These are phyloP conservation scores for Ormosia emarginata DNA, from an alignment of 306 rosid genomes.

Conservation along the genomic window DNA sequence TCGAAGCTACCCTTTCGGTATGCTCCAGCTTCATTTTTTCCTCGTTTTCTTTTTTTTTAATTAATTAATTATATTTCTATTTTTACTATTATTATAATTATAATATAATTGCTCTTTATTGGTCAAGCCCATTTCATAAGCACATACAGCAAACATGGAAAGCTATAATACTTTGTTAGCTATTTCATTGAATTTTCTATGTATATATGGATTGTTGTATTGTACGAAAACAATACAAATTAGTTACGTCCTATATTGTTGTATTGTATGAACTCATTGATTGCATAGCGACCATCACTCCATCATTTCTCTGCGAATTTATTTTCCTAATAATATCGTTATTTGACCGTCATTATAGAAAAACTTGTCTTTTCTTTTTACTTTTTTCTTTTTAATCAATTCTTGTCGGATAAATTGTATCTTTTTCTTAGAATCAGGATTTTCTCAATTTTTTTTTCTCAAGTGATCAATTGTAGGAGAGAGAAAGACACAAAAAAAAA, in stretches of 20 bases:
- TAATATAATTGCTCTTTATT: background rate
- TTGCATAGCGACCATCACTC: background rate
- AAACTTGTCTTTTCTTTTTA: background rate
- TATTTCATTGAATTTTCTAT: background rate
- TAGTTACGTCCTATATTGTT: background rate
- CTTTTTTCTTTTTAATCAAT: too few relatives aligned
- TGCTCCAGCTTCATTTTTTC: background rate
- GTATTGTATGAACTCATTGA: background rate
- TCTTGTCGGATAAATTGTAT: background rate
- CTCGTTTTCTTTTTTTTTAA: background rate
- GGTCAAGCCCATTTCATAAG: slow-evolving; percentile 20
- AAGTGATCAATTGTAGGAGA: too few relatives aligned
- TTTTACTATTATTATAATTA: background rate
- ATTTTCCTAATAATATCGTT: background rate
- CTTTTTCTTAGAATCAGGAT: too few relatives aligned
- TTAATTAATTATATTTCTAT: background rate
- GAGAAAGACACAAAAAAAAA: too few relatives aligned
- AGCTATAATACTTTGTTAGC: background rate
- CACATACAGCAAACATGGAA: background rate
- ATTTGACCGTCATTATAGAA: background rate
- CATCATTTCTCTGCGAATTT: background rate
- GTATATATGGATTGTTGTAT: background rate
- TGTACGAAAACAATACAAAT: background rate
- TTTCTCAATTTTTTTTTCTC: too few relatives aligned
- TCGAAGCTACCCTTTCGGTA: slow-evolving; percentile 63